Percentiles rank a stretch among this genome's conserved stretches.
Evolutionary conservation across 2,329 filamentous ascomycete genomes (phyloP).

Genomic region (Penicillium verrucosum): DNA sequence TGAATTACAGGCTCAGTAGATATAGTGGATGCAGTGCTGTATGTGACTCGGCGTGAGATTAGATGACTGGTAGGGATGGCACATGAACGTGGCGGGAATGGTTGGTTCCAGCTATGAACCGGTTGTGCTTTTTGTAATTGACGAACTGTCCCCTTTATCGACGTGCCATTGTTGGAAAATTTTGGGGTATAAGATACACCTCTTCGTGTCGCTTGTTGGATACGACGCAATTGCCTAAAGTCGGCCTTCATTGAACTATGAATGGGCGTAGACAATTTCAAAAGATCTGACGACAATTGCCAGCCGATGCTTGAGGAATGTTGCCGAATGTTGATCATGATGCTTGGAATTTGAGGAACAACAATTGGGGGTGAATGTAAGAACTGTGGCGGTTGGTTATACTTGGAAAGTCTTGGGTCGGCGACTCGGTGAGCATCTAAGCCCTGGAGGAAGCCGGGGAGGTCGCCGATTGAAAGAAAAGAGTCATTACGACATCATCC

Average conservation of each 20-base stretch:
- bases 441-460: too few species aligned
- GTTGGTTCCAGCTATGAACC: background rate
- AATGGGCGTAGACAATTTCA: background rate
- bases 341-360: background rate
- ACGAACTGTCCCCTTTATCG: background rate
- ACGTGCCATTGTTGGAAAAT: background rate
- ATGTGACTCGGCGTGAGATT: background rate
- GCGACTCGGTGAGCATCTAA: conserved; percentile 3
- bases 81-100: background rate
- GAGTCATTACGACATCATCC: background rate
- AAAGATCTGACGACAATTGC: background rate
- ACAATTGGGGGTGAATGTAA: background rate
- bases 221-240: background rate
- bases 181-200: background rate
- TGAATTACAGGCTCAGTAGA: conserved; percentile 25
- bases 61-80: background rate
- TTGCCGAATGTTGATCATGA: background rate
- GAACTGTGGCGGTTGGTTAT: background rate
- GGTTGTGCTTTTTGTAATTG: background rate
- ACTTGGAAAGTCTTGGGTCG: background rate
- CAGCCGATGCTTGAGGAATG: background rate
- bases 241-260: background rate
- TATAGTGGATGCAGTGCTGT: conserved; percentile 8
- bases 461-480: background rate
- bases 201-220: background rate